A percentile compares a stretch with the other conserved stretches of the same genome.
Evolutionary conservation across 225 moss, liverwort and hornwort species (phyloP).

Genomic region (Physcomitrium patens): DNA sequence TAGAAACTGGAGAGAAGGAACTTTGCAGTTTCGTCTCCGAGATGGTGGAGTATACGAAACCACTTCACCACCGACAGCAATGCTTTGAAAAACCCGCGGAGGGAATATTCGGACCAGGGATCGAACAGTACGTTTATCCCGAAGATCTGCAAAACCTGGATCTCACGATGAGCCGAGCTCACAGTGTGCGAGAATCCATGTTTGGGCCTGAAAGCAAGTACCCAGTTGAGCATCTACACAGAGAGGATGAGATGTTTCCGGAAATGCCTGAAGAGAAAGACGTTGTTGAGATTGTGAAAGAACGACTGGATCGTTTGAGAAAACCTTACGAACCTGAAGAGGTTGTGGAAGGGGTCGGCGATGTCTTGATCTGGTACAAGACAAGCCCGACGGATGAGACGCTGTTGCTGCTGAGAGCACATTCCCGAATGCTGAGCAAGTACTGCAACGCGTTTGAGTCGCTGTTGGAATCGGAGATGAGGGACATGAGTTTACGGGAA

Average conservation of each 20-base stretch:
- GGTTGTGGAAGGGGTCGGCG: constrained; percentile 11
- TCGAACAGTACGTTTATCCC: constrained; percentile 8
- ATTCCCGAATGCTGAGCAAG: constrained; percentile 29
- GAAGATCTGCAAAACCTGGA: constrained; percentile 31
- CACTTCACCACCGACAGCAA: constrained; percentile 23
- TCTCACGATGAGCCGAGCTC: neutral
- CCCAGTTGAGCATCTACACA: neutral
- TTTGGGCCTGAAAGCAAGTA: neutral
- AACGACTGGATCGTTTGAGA: neutral
- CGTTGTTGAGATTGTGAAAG: constrained; percentile 42
- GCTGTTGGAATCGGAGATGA: constrained; percentile 38
- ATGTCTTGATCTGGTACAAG: constrained; percentile 42
- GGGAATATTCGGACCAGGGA: constrained; percentile 41
- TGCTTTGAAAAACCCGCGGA: constrained; percentile 28
- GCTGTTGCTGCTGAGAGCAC: constrained; percentile 40
- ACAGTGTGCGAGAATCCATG: neutral
- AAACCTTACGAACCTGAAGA: constrained; percentile 36
- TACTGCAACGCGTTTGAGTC: constrained; percentile 51
- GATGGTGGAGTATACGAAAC: constrained; percentile 43
- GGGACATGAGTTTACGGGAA: constrained; percentile 37
- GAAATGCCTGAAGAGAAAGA: constrained; percentile 26
- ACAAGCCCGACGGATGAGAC: neutral
- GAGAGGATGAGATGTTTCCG: neutral
- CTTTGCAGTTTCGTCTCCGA: constrained; percentile 13
- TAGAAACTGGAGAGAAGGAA: neutral